These are phyloP conservation scores for Conringia planisiliqua DNA, from an alignment of 345 rosid genomes.

Conservation along the genomic window DNA sequence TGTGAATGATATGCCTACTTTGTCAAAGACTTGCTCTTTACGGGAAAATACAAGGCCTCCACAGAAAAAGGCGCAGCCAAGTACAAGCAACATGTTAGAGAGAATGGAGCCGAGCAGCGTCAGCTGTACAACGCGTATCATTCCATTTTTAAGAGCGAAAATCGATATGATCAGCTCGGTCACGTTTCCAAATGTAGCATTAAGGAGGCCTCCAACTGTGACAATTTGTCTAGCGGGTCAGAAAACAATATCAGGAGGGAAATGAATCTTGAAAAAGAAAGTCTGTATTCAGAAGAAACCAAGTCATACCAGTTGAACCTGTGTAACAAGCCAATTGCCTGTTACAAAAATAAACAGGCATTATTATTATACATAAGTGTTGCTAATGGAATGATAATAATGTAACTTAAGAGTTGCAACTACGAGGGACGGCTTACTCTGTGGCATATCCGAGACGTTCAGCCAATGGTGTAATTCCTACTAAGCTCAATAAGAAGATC, in stretches of 20 bases:
- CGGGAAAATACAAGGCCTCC: constrained; percentile 67
- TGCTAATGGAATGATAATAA: background rate
- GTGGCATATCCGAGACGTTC: constrained; percentile 98
- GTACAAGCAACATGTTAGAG: constrained; percentile 94
- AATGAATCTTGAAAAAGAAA: background rate
- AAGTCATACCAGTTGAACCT: constrained; percentile 72
- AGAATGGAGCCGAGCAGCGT: constrained; percentile 86
- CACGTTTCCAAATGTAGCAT: constrained; percentile 96
- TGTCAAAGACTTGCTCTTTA: constrained; percentile 81
- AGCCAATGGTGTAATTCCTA: constrained; percentile 91
- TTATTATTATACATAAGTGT: background rate
- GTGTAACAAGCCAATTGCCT: constrained; percentile 93
- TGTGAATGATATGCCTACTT: constrained; percentile 41
- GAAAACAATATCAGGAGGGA: background rate
- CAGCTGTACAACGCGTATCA: constrained; percentile 91
- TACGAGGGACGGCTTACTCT: constrained; percentile 52
- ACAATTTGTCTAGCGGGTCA: background rate
- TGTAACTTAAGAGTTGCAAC: background rate
- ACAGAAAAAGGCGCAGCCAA: constrained; percentile 90
- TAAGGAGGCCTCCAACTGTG: constrained; percentile 86
- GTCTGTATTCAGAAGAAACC: background rate
- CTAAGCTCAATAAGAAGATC: constrained; percentile 77
- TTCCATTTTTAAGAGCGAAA: constrained; percentile 66
- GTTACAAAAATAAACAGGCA: constrained; percentile 1
- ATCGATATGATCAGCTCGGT: constrained; percentile 90